Conservation (phyloP, 2,329 filamentous ascomycete genomes). For the Scedosporium apiospermum region DNA sequence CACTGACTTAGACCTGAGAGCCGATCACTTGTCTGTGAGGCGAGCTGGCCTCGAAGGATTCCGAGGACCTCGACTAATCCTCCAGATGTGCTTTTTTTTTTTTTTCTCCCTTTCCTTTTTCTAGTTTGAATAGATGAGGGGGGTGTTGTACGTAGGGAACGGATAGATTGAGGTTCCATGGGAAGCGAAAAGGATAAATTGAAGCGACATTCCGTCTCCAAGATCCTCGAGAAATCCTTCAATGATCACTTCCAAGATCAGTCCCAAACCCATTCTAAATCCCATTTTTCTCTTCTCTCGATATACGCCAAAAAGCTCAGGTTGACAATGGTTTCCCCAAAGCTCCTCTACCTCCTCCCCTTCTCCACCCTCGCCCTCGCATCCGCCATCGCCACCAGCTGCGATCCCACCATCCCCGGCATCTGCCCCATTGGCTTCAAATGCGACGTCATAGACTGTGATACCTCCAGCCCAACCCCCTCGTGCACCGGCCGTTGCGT, state of each 20-base stretch:
- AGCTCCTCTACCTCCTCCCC: slow-evolving; percentile 14
- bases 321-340: slow-evolving; percentile 11
- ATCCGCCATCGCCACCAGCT: neutral
- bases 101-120: no score
- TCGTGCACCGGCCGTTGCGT: neutral
- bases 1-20: no score
- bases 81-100: no score
- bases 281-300: neutral
- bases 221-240: neutral
- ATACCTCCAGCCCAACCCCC: neutral
- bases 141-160: no score
- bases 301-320: slow-evolving; percentile 7
- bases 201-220: neutral
- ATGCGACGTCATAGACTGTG: neutral
- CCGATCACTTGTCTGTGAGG: no score
- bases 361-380: neutral
- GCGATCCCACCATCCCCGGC: neutral
- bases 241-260: neutral
- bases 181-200: neutral
- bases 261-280: neutral
- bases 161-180: no score
- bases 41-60: no score
- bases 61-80: no score
- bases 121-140: no score
- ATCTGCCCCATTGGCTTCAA: neutral